Evolutionary conservation across 176 grass and related monocot species (phyloP).

Genomic region (Oryza glaberrima): DNA sequence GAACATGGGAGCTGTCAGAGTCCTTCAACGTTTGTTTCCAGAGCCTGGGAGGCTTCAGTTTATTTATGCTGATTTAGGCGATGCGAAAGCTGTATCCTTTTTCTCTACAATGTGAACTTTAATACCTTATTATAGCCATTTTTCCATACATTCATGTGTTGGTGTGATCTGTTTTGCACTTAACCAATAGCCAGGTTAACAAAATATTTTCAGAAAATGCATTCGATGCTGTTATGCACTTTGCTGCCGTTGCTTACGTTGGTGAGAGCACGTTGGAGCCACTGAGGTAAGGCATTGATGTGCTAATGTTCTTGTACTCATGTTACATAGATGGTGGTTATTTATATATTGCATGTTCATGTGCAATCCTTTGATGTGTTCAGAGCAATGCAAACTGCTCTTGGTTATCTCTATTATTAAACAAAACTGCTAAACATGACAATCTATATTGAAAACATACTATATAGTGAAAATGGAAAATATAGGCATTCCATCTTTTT

Average conservation of each 20-base stretch:
- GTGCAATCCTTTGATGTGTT: slow-evolving; percentile 10
- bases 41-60: slow-evolving; percentile 94
- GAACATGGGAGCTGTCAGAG: slow-evolving; percentile 87
- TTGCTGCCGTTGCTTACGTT: slow-evolving; percentile 98
- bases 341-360: neutral
- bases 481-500: neutral
- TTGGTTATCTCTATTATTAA: neutral
- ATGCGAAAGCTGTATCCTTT: slow-evolving; percentile 88
- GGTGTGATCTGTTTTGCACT: slow-evolving; percentile 40
- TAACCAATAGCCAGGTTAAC: slow-evolving; percentile 78
- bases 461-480: neutral
- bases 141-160: neutral
- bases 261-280: slow-evolving; percentile 97
- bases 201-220: slow-evolving; percentile 92
- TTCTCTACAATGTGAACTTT: slow-evolving; percentile 27
- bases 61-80: slow-evolving; percentile 95
- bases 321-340: neutral
- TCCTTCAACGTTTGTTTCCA: slow-evolving; percentile 76
- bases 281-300: slow-evolving; percentile 62
- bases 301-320: neutral
- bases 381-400: neutral
- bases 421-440: neutral
- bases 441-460: neutral
- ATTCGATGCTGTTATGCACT: slow-evolving; percentile 98
- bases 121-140: neutral